These are phyloP conservation scores for Triticum timopheevii DNA, from an alignment of 176 grass and related monocot genomes.

Conservation along the genomic window DNA sequence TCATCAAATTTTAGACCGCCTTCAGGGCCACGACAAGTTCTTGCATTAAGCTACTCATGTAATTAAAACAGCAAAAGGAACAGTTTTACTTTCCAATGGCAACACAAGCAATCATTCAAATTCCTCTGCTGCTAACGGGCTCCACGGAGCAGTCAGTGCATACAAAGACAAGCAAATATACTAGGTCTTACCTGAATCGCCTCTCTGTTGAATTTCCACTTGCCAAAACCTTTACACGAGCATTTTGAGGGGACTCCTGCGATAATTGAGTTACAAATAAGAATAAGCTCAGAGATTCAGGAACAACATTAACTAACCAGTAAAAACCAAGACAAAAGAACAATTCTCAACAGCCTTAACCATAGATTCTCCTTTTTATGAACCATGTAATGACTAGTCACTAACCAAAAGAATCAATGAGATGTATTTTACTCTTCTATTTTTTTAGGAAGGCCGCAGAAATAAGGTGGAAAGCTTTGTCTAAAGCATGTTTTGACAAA, in stretches of 20 bases:
- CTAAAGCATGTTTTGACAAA: neutral
- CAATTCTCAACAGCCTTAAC: slow-evolving; percentile 14
- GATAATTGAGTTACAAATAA: slow-evolving; percentile 36
- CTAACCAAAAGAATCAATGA: neutral
- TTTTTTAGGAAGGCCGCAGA: neutral
- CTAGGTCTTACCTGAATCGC: slow-evolving; percentile 71
- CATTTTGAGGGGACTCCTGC: slow-evolving; percentile 86
- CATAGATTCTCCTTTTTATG: neutral
- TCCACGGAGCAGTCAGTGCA: neutral
- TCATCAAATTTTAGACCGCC: neutral
- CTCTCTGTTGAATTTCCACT: slow-evolving; percentile 94
- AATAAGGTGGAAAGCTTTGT: neutral
- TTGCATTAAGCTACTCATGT: neutral
- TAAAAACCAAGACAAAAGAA: slow-evolving; percentile 12
- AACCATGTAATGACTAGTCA: neutral
- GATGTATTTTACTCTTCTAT: neutral
- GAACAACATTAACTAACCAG: neutral
- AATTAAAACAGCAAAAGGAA: neutral
- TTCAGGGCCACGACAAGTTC: neutral
- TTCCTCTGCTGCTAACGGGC: neutral
- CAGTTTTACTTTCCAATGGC: neutral
- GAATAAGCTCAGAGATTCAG: neutral
- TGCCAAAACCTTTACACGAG: slow-evolving; percentile 98
- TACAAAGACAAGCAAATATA: slow-evolving; percentile 15
- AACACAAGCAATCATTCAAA: slow-evolving; percentile 22